These are phyloP conservation scores for Termitomyces sp. DNA, from an alignment of 768 basidiomycete genomes.

Conservation along the genomic window DNA sequence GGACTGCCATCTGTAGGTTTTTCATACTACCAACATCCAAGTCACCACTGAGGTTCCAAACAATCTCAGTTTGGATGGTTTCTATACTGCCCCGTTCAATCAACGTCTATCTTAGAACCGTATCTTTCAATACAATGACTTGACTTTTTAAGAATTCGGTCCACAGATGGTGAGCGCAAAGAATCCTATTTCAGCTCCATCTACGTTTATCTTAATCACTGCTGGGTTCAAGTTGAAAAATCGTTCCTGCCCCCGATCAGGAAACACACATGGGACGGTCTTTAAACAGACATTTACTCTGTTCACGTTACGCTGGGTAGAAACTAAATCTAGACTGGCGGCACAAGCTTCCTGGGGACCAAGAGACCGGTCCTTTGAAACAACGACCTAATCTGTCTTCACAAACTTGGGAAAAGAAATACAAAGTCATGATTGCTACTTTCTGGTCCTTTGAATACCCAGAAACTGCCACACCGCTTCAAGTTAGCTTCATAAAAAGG, in stretches of 20 bases:
- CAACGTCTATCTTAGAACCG: slow-evolving; percentile 21
- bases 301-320: not conserved
- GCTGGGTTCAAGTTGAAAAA: slow-evolving; percentile 28
- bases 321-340: not conserved
- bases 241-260: not conserved
- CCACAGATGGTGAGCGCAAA: slow-evolving; percentile 20
- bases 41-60: slow-evolving; percentile 9
- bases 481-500: not conserved
- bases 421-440: not conserved
- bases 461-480: not conserved
- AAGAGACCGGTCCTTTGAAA: not conserved
- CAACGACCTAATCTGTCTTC: not conserved
- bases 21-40: slow-evolving; percentile 10
- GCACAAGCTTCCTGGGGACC: not conserved
- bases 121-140: slow-evolving; percentile 22
- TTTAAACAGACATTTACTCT: not conserved
- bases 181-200: slow-evolving; percentile 26
- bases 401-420: not conserved
- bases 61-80: slow-evolving; percentile 27
- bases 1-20: slow-evolving; percentile 30
- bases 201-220: slow-evolving; percentile 34
- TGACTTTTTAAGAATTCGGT: slow-evolving; percentile 21
- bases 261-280: not conserved
- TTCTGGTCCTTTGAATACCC: not conserved
- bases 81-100: slow-evolving; percentile 13